These are phyloP conservation scores for Rhodotorula kratochvilovae DNA, from an alignment of 768 basidiomycete species.

Conservation along the genomic window DNA sequence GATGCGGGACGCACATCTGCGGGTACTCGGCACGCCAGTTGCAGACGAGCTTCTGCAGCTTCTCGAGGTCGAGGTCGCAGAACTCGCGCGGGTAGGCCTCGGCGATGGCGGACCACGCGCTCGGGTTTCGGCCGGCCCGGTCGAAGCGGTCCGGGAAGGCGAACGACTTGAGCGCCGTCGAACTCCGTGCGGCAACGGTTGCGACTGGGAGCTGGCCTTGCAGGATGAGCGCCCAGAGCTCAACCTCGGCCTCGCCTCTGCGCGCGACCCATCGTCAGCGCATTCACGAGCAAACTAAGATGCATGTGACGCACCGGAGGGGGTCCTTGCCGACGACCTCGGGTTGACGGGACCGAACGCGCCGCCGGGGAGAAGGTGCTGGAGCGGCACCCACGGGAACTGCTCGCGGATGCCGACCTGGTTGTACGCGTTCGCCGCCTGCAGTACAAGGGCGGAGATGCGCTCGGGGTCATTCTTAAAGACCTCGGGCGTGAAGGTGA, in stretches of 20 bases:
- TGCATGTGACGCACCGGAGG: not conserved
- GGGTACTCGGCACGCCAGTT: conserved; percentile 9
- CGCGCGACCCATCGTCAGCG: too few relatives aligned
- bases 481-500: conserved; percentile 22
- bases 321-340: not conserved
- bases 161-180: not conserved
- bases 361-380: conserved; percentile 11
- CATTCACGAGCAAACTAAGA: not conserved
- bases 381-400: conserved; percentile 17
- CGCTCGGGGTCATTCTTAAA: not conserved
- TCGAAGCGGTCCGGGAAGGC: not conserved
- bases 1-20: conserved; percentile 13
- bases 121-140: not conserved
- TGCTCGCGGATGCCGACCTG: not conserved
- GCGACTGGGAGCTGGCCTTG: not conserved
- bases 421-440: rapidly evolving
- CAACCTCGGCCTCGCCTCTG: not conserved
- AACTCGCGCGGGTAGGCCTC: not conserved
- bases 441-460: not conserved
- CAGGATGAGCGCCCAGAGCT: not conserved
- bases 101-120: not conserved
- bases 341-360: not conserved
- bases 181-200: not conserved
- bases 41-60: conserved; percentile 14
- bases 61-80: not conserved